Evolutionary conservation across 768 basidiomycete species (phyloP), one percentile per base, ranked within the genome.

Genomic region (Kwoniella sp.): DNA sequence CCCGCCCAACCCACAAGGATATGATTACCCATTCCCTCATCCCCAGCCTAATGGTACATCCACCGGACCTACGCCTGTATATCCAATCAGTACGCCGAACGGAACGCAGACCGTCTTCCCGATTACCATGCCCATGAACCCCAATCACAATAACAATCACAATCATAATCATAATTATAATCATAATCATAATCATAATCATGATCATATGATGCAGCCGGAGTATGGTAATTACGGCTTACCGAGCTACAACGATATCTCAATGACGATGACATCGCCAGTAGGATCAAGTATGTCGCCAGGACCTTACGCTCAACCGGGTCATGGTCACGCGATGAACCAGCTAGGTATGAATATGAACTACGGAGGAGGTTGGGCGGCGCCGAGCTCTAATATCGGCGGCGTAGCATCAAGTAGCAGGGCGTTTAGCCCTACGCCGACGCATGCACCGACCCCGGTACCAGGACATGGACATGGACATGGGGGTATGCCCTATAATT

Each of bases 171-270:
- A n/a, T n/a, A n/a, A n/a, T n/a, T n/a, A n/a, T n/a, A n/a, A n/a
- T n/a, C n/a, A n/a, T n/a, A n/a, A n/a, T n/a, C n/a, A n/a, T n/a
- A n/a, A n/a, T n/a, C n/a, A n/a, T n/a, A n/a, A n/a, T n/a, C n/a
- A n/a, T n/a, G n/a, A n/a, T n/a, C 47, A 58, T 48, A 9, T 19
- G 40, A 44, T 44, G 40, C 40, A 44, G 40, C 40, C 40, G 21
- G 58, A 48, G n/a, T 54, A 56, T 26, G 24, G 24, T 24, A 58
- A 24, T 36, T 62, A 55, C 29, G 68, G 64, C 36, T 40, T 69
- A 22, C 64, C 64, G 6, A 33, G 56, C 19, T 69, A 69, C 33
- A 54, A 62, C 26, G 64, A 69, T 27, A 4, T 63, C 4, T 56
- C 57, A 1, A 46, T 30, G 19, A 9, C 22, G 4, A 46, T 30